These are phyloP conservation scores for Coemansia sp. DNA, from an alignment of 192 early-diverging fungal genomes.

Conservation along the genomic window DNA sequence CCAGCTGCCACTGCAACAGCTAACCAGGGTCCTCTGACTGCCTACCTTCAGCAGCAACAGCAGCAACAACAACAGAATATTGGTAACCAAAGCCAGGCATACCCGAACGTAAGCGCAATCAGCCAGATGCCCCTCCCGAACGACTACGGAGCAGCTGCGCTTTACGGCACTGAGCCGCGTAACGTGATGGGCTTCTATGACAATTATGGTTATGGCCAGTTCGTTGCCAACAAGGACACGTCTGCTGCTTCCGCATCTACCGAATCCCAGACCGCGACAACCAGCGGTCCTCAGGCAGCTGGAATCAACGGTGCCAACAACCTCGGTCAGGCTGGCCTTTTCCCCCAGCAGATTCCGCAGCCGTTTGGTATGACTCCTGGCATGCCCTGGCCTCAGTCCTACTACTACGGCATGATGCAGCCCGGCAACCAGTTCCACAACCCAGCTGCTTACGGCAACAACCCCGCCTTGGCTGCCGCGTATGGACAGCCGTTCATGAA, in stretches of 20 bases:
- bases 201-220: conserved; percentile 49
- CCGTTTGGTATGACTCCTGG: conserved; percentile 57
- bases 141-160: conserved; percentile 58
- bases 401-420: conserved; percentile 67
- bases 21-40: conserved; percentile 33
- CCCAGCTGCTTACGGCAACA: conserved; percentile 66
- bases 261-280: conserved; percentile 50
- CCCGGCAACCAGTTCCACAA: conserved; percentile 77
- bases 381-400: conserved; percentile 79
- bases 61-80: conserved; percentile 46
- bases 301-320: conserved; percentile 55
- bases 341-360: conserved; percentile 54
- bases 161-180: conserved; percentile 66
- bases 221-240: conserved; percentile 44
- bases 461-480: conserved; percentile 56
- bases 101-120: conserved; percentile 31
- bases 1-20: conserved; percentile 10
- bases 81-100: conserved; percentile 7
- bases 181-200: conserved; percentile 60
- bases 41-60: conserved; percentile 51
- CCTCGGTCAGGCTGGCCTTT: conserved; percentile 42
- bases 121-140: conserved; percentile 54
- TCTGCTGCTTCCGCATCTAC: conserved; percentile 32
- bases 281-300: conserved; percentile 57
- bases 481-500: conserved; percentile 92